phyloP scores from a whole-genome alignment of 108 stramenopile species.

The Cyclotella atomus region DNA sequence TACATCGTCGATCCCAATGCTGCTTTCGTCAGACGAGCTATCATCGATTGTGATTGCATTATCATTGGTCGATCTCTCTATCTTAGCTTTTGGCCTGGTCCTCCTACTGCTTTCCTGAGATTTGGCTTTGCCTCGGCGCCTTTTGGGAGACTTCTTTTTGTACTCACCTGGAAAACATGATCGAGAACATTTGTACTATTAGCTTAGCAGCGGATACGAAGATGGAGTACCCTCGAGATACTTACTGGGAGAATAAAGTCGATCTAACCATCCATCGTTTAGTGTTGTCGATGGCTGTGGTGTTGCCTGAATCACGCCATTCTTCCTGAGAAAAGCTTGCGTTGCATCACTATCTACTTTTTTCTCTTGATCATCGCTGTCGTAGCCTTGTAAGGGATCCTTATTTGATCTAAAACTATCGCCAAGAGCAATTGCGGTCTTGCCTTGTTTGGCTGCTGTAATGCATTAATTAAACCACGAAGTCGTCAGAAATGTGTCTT shows the following conservation, averaged over 20 bases:
- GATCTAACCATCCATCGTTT: too few species aligned
- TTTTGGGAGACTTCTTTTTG: background rate
- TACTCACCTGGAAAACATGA: too few species aligned
- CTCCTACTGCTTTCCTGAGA: too few species aligned
- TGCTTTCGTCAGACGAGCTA: constrained; percentile 4
- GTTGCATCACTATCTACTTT: too few species aligned
- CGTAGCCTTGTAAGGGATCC: background rate
- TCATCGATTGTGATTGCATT: constrained; percentile 25
- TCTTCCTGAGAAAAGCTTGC: too few species aligned
- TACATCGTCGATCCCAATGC: background rate
- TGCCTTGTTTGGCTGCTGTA: background rate
- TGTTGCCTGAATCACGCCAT: too few species aligned
- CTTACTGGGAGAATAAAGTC: too few species aligned
- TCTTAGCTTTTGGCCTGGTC: background rate
- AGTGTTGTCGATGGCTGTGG: too few species aligned
- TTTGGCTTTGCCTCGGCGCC: too few species aligned
- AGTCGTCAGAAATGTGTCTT: background rate
- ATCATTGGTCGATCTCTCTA: background rate
- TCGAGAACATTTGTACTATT: too few species aligned
- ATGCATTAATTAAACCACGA: background rate
- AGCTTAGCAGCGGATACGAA: too few species aligned
- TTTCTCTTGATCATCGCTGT: background rate
- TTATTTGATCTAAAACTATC: background rate
- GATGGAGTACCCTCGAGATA: too few species aligned
- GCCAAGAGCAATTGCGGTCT: background rate